phyloP scores from a whole-genome alignment of 176 grass and related monocot species.

The Guadua angustifolia region DNA sequence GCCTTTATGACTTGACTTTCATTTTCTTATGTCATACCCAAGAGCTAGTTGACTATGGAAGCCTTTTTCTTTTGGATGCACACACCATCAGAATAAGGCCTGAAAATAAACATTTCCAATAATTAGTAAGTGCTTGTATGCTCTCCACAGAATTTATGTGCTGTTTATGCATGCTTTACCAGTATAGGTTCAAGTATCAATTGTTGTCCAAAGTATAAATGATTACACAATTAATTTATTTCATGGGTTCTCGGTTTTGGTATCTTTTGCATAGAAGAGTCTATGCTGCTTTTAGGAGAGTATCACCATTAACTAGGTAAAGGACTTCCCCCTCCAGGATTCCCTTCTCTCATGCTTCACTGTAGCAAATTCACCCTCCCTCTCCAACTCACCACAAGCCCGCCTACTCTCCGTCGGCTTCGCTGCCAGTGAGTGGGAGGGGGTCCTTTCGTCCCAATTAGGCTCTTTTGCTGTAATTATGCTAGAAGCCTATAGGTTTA shows the following conservation, averaged over 20 bases:
- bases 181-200: background rate
- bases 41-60: conserved; percentile 8
- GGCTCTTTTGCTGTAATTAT: background rate
- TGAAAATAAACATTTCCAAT: conserved; percentile 8
- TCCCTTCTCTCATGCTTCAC: background rate
- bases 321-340: background rate
- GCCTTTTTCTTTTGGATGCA: background rate
- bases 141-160: background rate
- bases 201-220: background rate
- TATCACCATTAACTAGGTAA: conserved; percentile 1
- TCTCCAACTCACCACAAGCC: background rate
- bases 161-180: background rate
- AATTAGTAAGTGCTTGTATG: background rate
- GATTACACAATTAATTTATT: background rate
- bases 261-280: background rate
- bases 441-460: background rate
- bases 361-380: background rate
- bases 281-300: background rate
- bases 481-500: background rate
- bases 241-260: background rate
- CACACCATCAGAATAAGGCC: background rate
- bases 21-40: background rate
- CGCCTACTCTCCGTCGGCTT: background rate
- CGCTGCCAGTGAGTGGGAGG: background rate
- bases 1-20: background rate